Percentiles rank a stretch among this genome's conserved stretches.
phyloP scores from a whole-genome alignment of 129 eudicot species.

The Pittosporum tobira region DNA sequence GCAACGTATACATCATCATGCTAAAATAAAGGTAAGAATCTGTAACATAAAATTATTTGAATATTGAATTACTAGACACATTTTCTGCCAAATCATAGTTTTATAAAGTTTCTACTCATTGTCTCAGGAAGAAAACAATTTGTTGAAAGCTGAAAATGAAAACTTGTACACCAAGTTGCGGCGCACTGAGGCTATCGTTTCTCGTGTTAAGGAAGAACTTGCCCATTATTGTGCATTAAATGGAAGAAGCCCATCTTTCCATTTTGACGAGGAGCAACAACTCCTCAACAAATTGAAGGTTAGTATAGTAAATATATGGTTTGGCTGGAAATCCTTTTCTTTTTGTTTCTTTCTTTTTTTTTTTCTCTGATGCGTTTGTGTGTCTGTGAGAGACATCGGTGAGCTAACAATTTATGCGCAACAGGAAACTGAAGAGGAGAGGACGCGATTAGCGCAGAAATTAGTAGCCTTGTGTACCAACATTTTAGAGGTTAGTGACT shows the following conservation, averaged over 20 bases:
- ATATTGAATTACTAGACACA: neutral
- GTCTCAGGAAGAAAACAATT: conserved; percentile 86
- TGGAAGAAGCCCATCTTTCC: conserved; percentile 41
- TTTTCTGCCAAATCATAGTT: neutral
- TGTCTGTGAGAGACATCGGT: neutral
- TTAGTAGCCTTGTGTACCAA: conserved; percentile 62
- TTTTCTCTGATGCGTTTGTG: no score
- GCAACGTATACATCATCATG: conserved; percentile 94
- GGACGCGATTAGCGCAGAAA: conserved; percentile 63
- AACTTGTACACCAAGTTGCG: conserved; percentile 55
- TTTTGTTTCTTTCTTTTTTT: no score
- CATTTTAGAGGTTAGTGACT: conserved; percentile 67
- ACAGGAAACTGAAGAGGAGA: conserved; percentile 80
- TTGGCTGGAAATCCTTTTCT: neutral
- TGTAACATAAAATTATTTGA: neutral
- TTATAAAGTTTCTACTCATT: neutral
- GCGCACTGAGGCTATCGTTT: conserved; percentile 41
- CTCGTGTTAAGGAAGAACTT: conserved; percentile 61
- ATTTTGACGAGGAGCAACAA: conserved; percentile 59
- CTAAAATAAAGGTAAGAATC: conserved; percentile 77
- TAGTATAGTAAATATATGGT: conserved; percentile 7
- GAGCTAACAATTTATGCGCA: conserved; percentile 3
- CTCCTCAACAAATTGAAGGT: conserved; percentile 61
- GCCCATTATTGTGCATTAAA: conserved; percentile 44
- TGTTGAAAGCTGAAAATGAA: conserved; percentile 58